A percentile compares a stretch with the other conserved stretches of the same genome.
phyloP scores from a whole-genome alignment of 1,284 basidiomycete species.

The Volvariella volvacea region DNA sequence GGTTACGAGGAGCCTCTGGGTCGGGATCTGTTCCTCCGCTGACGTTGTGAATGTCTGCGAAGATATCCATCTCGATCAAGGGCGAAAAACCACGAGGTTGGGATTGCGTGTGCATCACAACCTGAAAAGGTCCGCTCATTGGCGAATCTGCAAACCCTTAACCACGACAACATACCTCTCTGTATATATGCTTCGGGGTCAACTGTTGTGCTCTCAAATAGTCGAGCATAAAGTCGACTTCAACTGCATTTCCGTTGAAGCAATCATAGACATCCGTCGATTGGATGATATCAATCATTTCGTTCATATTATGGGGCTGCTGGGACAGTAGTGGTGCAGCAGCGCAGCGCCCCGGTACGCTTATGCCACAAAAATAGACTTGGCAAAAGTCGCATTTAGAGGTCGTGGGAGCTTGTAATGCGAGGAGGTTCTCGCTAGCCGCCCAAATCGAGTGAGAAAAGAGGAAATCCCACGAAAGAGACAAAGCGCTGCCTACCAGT shows the following conservation, averaged over 20 bases:
- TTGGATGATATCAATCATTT: conserved; percentile 63
- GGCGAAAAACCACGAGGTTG: conserved; percentile 57
- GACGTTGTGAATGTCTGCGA: conserved; percentile 56
- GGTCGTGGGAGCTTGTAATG: conserved; percentile 59
- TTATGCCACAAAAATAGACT: conserved; percentile 71
- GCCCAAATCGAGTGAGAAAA: neutral
- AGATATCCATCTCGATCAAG: conserved; percentile 61
- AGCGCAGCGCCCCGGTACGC: conserved; percentile 59
- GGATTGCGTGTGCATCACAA: conserved; percentile 50
- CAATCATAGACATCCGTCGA: conserved; percentile 69
- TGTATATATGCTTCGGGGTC: conserved; percentile 64
- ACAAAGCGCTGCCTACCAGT: conserved; percentile 45
- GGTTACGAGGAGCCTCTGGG: conserved; percentile 45
- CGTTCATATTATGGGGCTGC: conserved; percentile 61
- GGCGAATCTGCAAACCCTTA: no score
- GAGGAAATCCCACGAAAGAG: conserved; percentile 3
- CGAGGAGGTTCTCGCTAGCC: conserved; percentile 62
- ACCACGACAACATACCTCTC: conserved; percentile 54
- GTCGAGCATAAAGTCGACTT: conserved; percentile 76
- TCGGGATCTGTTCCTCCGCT: conserved; percentile 46
- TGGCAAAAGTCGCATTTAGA: conserved; percentile 77
- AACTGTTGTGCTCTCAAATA: conserved; percentile 56
- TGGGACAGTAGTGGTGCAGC: conserved; percentile 51
- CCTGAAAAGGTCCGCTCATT: no score
- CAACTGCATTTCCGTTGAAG: conserved; percentile 66